Percentiles rank a stretch among this genome's conserved stretches.
These are phyloP conservation scores for Sugiyamaella qingdaonensis DNA, from an alignment of 805 yeast species.

Conservation along the genomic window DNA sequence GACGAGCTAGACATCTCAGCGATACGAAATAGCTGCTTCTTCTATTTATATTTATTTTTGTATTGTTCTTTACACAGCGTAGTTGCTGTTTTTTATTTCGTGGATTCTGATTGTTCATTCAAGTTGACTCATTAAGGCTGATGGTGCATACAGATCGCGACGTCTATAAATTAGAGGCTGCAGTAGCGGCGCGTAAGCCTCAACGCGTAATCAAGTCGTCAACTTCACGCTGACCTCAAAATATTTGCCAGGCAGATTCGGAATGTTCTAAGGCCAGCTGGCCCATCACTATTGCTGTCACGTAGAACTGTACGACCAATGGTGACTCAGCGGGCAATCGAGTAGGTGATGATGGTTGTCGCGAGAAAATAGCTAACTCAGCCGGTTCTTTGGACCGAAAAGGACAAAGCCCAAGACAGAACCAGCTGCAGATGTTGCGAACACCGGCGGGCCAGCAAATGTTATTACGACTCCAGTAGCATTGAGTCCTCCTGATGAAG, in stretches of 20 bases:
- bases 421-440: neutral
- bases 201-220: neutral
- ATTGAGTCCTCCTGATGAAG: neutral
- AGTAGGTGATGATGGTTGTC: conserved; percentile 10
- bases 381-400: conserved; percentile 2
- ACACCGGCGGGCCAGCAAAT: neutral
- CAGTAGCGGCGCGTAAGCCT: too few relatives aligned
- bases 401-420: neutral
- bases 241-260: neutral
- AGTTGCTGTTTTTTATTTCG: too few relatives aligned
- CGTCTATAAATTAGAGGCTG: too few relatives aligned
- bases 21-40: conserved; percentile 1
- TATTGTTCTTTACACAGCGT: neutral
- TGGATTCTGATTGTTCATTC: too few relatives aligned
- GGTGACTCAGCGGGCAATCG: conserved; percentile 14
- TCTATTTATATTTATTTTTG: neutral
- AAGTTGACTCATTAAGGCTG: too few relatives aligned
- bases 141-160: too few relatives aligned
- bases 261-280: neutral
- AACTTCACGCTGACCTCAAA: neutral
- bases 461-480: neutral
- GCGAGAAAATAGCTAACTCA: neutral
- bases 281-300: neutral
- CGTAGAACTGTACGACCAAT: neutral
- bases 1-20: conserved; percentile 17